phyloP scores from a whole-genome alignment of 768 basidiomycete species.

The Polyporus arcularius region DNA sequence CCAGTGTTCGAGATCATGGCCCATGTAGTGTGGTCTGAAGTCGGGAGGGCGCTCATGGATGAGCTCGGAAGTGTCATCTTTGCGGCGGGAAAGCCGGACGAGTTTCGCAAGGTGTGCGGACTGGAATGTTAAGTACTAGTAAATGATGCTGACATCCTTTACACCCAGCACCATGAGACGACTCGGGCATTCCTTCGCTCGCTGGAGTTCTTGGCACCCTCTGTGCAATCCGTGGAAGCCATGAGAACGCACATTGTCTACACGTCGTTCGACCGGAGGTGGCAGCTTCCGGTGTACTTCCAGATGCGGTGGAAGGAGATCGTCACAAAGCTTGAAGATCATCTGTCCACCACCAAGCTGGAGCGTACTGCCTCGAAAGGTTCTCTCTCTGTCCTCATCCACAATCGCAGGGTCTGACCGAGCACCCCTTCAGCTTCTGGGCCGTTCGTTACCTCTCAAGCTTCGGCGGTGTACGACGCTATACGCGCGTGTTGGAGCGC shows the following conservation, averaged over 20 bases:
- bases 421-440: constrained; percentile 20
- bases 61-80: constrained; percentile 85
- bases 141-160: background rate
- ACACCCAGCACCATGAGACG: constrained; percentile 74
- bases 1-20: constrained; percentile 80
- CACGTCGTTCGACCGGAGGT: constrained; percentile 73
- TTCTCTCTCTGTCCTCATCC: constrained; percentile 23
- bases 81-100: constrained; percentile 87
- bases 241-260: constrained; percentile 78
- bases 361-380: constrained; percentile 45
- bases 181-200: constrained; percentile 81
- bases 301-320: constrained; percentile 98
- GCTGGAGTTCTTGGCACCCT: constrained; percentile 82
- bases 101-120: constrained; percentile 74
- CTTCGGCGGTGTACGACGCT: constrained; percentile 68
- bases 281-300: constrained; percentile 97
- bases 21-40: constrained; percentile 87
- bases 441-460: constrained; percentile 62
- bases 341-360: constrained; percentile 46
- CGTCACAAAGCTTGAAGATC: constrained; percentile 72
- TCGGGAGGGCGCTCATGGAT: constrained; percentile 77
- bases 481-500: constrained; percentile 84
- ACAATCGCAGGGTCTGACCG: no score
- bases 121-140: no score
- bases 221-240: constrained; percentile 61